Evolutionary conservation across 805 yeast genomes (phyloP), one percentile per base, ranked within the genome.

Genomic region (Metschnikowia cubensis): DNA sequence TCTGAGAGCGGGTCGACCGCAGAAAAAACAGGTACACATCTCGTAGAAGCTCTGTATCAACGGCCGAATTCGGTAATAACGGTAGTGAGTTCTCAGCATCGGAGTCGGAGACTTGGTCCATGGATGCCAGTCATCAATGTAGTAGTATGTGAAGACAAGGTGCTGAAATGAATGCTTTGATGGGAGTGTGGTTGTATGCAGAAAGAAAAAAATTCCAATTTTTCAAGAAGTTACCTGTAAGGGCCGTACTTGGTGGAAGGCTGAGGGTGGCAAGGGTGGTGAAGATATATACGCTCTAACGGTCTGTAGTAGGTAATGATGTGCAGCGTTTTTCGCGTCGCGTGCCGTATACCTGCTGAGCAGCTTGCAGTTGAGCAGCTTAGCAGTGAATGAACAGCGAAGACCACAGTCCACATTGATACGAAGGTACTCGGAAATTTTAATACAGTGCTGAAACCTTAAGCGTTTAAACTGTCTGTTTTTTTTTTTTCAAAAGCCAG

Each of bases 61-160:
- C 45, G n/a, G 50, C 54, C 29, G 54, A 48, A 34, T 45, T 35
- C 20, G 53, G 21, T 29, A 57, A 41, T 14, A 17, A 39, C 32
- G 59, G 59, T 6, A 56, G 55, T 38, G 55, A 42, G 51, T 54
- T 58, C 48, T 56, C 59, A 42, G 52, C 44, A 40, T 58, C 61
- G 45, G 61, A 58, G 56, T 58, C 61, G 46, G 57, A 37, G 50
- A 52, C 50, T 44, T 36, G 41, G 44, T 56, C 58, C 58, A 54
- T 56, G 8, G 48, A 49, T 45, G 45, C 17, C 36, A 42, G 45
- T 42, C 45, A 42, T 42, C 32, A 42, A 42, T 32, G 45, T 33
- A 15, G 34, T n/a, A n/a, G 14, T 35, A 8, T 15, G 37, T 18
- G 33, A 22, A 45, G 44, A 51, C 35, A 8, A 32, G 42, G 25